Percentiles rank a stretch among this genome's conserved stretches.
Conservation (phyloP, 1,284 basidiomycete genomes). For the Trametes polyzona region DNA sequence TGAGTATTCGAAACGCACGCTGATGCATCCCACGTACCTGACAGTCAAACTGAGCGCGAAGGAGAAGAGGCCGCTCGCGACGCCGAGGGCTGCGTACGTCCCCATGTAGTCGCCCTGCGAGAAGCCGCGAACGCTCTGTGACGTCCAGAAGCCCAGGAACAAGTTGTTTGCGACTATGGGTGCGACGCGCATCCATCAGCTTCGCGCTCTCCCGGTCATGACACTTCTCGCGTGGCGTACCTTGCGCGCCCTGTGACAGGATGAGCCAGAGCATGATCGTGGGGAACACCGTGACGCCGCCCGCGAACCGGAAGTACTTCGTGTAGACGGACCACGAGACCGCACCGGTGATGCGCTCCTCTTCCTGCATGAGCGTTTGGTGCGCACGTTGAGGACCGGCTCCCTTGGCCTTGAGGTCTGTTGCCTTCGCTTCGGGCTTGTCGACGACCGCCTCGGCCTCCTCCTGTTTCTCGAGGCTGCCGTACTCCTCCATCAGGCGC, state of each 20-base stretch:
- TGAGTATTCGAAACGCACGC: too few species aligned
- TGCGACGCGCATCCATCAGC: neutral
- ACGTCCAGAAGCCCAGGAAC: slow-evolving; percentile 47
- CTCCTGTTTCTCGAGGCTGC: slow-evolving; percentile 44
- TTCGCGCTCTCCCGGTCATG: neutral
- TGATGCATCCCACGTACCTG: slow-evolving; percentile 41
- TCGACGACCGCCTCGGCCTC: slow-evolving; percentile 33
- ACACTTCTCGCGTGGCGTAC: slow-evolving; percentile 16
- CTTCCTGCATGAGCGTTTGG: slow-evolving; percentile 40
- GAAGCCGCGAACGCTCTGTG: slow-evolving; percentile 47
- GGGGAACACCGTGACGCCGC: slow-evolving; percentile 46
- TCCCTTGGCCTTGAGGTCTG: slow-evolving; percentile 28
- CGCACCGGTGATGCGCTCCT: slow-evolving; percentile 41
- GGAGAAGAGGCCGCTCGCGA: slow-evolving; percentile 57
- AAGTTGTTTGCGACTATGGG: slow-evolving; percentile 42
- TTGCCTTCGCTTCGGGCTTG: slow-evolving; percentile 28
- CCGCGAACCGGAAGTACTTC: slow-evolving; percentile 49
- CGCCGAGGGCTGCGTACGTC: slow-evolving; percentile 67
- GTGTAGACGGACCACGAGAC: slow-evolving; percentile 39
- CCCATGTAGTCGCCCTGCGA: slow-evolving; percentile 66
- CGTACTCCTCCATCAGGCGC: slow-evolving; percentile 65
- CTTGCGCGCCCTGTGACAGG: slow-evolving; percentile 36
- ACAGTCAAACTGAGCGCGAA: slow-evolving; percentile 60
- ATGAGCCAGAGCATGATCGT: slow-evolving; percentile 41
- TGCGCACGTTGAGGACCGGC: neutral